phyloP scores from a whole-genome alignment of 176 grass and related monocot genomes.

The barley (Hordeum vulgare) region DNA sequence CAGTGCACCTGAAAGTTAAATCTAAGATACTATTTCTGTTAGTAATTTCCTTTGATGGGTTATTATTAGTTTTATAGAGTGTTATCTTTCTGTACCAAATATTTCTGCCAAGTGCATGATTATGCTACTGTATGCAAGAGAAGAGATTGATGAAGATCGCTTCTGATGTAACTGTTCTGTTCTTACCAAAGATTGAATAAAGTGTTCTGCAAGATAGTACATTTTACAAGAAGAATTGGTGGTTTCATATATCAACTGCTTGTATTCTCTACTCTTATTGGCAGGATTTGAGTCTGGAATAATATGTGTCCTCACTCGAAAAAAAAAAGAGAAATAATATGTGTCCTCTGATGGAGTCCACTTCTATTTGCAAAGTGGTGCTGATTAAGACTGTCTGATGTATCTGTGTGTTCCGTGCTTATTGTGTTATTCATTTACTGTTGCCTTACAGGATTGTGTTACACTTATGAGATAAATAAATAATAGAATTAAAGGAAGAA shows the following conservation, averaged over 20 bases:
- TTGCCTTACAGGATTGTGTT: constrained; percentile 22
- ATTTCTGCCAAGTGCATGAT: not conserved
- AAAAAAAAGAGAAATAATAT: no score
- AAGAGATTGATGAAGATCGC: not conserved
- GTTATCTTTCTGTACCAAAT: not conserved
- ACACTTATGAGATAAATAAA: constrained; percentile 16
- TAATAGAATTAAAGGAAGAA: not conserved
- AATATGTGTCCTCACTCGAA: not conserved
- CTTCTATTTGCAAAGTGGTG: not conserved
- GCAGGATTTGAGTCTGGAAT: not conserved
- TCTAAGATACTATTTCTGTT: not conserved
- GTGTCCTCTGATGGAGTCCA: not conserved
- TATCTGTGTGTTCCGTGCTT: not conserved
- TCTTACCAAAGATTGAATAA: not conserved
- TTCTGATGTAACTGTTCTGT: not conserved
- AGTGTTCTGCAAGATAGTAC: not conserved
- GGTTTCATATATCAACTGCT: not conserved
- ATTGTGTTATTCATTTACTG: constrained; percentile 1
- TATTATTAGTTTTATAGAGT: not conserved
- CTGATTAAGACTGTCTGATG: not conserved
- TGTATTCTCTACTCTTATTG: not conserved
- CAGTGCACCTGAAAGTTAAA: not conserved
- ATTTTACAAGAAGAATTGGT: not conserved
- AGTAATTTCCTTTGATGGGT: not conserved
- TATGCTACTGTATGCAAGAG: not conserved